Percentiles rank a stretch among this genome's conserved stretches.
Conservation (phyloP, 2,329 filamentous ascomycete genomes). For the Epichloe amarillans region DNA sequence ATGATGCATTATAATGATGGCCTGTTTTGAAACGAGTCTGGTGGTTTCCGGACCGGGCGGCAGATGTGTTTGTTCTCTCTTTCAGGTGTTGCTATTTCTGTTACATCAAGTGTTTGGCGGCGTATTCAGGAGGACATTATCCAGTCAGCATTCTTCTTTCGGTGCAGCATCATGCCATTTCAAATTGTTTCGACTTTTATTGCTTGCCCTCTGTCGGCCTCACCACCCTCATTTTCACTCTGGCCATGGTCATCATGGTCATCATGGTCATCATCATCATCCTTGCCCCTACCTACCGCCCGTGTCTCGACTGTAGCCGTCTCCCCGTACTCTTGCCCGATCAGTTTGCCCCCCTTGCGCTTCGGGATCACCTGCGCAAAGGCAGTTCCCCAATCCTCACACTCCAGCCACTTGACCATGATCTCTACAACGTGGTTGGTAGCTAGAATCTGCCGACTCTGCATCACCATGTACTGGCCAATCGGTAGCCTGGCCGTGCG, state of each 20-base stretch:
- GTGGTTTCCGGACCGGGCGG: too few relatives aligned
- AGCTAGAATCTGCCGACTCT: slow-evolving; percentile 69
- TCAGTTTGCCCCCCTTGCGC: slow-evolving; percentile 69
- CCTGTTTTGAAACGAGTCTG: too few relatives aligned
- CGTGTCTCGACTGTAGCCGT: slow-evolving; percentile 11
- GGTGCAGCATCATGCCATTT: neutral
- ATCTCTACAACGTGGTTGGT: slow-evolving; percentile 97
- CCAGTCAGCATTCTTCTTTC: too few relatives aligned
- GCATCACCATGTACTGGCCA: slow-evolving; percentile 88
- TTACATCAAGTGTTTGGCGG: too few relatives aligned
- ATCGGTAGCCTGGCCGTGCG: slow-evolving; percentile 87
- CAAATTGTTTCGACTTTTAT: neutral
- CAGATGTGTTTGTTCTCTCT: too few relatives aligned
- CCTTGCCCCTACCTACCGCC: slow-evolving; percentile 13
- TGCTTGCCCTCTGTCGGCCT: slow-evolving; percentile 1
- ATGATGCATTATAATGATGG: neutral
- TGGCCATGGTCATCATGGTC: neutral
- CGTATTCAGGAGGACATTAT: too few relatives aligned
- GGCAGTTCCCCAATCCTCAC: slow-evolving; percentile 79
- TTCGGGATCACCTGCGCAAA: slow-evolving; percentile 83
- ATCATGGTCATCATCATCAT: slow-evolving; percentile 10
- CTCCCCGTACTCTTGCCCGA: slow-evolving; percentile 17
- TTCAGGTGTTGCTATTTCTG: too few relatives aligned
- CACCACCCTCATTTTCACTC: neutral
- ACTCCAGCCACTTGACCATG: slow-evolving; percentile 85